A percentile compares a stretch with the other conserved stretches of the same genome.
phyloP scores from a whole-genome alignment of 305 asterid genomes.

The Fraxinus albicans region DNA sequence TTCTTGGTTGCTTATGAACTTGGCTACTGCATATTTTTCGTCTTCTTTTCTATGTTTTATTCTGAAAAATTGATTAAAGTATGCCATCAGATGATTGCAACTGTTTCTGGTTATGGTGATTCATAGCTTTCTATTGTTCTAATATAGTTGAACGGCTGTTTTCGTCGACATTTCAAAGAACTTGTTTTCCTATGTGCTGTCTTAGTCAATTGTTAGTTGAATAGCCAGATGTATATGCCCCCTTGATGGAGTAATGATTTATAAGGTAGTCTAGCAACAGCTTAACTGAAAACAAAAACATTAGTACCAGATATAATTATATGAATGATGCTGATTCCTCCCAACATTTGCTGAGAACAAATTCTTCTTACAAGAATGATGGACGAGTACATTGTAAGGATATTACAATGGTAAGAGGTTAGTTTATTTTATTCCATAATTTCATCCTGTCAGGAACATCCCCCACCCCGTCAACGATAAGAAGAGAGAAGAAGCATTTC shows the following conservation, averaged over 20 bases:
- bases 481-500: not conserved
- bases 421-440: not conserved
- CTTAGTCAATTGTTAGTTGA: no score
- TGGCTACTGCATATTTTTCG: not conserved
- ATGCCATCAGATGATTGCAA: not conserved
- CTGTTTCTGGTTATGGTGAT: not conserved
- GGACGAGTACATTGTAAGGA: constrained; percentile 41
- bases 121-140: not conserved
- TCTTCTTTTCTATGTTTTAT: not conserved
- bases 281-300: no score
- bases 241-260: no score
- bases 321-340: constrained; percentile 50
- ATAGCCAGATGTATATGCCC: no score
- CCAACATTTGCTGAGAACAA: constrained; percentile 47
- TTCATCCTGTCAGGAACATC: not conserved
- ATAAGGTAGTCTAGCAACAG: no score
- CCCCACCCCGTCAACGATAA: not conserved
- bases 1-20: not conserved
- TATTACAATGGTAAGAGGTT: constrained; percentile 35
- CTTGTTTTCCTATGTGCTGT: no score
- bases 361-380: constrained; percentile 39
- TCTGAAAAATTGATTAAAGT: not conserved
- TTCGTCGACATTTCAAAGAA: no score
- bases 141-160: no score
- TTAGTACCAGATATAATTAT: constrained; percentile 36